phyloP scores from a whole-genome alignment of 306 rosid genomes.

The Dalbergia cultrata region DNA sequence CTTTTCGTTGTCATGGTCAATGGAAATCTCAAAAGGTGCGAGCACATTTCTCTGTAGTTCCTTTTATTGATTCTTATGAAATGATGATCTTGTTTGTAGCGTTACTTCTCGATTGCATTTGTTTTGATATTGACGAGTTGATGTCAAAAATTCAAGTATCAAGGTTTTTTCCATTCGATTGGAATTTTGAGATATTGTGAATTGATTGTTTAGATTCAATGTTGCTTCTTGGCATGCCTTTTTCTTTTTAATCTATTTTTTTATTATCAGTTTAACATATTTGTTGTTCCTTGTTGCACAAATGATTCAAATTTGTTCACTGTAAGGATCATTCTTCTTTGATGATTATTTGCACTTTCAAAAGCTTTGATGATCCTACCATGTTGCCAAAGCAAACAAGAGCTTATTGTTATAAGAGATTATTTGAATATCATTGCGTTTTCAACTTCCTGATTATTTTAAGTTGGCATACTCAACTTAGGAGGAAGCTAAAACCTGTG shows the following conservation, averaged over 20 bases:
- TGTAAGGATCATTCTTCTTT: conserved; percentile 60
- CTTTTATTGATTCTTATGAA: conserved; percentile 7
- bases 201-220: conserved; percentile 13
- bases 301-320: conserved; percentile 65
- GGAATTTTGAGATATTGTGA: conserved; percentile 4
- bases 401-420: too few species aligned
- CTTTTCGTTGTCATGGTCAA: conserved; percentile 95
- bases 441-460: too few species aligned
- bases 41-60: neutral
- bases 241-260: neutral
- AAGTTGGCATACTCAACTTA: too few species aligned
- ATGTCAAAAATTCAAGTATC: neutral
- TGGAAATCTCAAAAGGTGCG: conserved; percentile 92
- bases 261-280: too few species aligned
- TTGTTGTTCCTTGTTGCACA: conserved; percentile 18
- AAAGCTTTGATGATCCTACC: too few species aligned
- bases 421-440: too few species aligned
- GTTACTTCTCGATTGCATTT: neutral
- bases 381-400: too few species aligned
- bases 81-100: neutral
- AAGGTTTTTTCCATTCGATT: conserved; percentile 8
- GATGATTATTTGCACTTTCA: neutral
- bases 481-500: too few species aligned
- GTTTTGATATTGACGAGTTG: conserved; percentile 5
- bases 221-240: neutral